Conservation (phyloP, 2,329 filamentous ascomycete genomes). For the Pseudogymnoascus sp. region DNA sequence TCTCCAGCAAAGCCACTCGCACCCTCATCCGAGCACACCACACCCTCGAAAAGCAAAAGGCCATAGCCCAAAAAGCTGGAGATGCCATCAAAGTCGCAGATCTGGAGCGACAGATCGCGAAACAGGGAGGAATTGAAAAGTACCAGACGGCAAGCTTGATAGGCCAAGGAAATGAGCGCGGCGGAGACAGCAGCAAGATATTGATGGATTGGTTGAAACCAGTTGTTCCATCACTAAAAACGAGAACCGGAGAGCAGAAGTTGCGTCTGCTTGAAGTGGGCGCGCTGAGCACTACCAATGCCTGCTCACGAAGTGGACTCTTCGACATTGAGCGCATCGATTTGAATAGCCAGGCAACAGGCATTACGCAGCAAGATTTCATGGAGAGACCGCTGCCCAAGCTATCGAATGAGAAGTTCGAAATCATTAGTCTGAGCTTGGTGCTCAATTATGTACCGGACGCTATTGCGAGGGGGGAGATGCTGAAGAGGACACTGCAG, state of each 20-base stretch:
- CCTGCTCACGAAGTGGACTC: conserved; percentile 62
- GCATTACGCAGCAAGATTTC: conserved; percentile 85
- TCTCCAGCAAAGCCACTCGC: conserved; percentile 57
- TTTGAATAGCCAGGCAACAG: conserved; percentile 73
- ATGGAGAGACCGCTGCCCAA: conserved; percentile 75
- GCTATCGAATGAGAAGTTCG: conserved; percentile 58
- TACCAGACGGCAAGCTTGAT: conserved; percentile 64
- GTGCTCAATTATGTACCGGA: conserved; percentile 93
- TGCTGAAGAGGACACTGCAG: conserved; percentile 67
- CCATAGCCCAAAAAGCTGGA: conserved; percentile 46
- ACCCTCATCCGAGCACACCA: conserved; percentile 58
- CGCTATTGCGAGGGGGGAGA: conserved; percentile 64
- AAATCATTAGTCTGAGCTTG: conserved; percentile 83
- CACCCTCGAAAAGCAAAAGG: conserved; percentile 53
- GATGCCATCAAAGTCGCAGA: conserved; percentile 40
- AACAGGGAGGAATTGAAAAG: conserved; percentile 50
- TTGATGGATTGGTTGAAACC: conserved; percentile 54
- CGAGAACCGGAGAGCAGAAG: conserved; percentile 19
- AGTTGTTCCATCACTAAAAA: conserved; percentile 22
- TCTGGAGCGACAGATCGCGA: conserved; percentile 45
- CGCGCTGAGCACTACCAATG: conserved; percentile 74
- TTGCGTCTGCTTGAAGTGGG: conserved; percentile 80
- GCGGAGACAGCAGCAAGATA: conserved; percentile 57
- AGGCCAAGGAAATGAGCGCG: conserved; percentile 56
- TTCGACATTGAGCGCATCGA: conserved; percentile 81